Conservation (phyloP, 345 rosid genomes). For the Fremontodendron californicum region DNA sequence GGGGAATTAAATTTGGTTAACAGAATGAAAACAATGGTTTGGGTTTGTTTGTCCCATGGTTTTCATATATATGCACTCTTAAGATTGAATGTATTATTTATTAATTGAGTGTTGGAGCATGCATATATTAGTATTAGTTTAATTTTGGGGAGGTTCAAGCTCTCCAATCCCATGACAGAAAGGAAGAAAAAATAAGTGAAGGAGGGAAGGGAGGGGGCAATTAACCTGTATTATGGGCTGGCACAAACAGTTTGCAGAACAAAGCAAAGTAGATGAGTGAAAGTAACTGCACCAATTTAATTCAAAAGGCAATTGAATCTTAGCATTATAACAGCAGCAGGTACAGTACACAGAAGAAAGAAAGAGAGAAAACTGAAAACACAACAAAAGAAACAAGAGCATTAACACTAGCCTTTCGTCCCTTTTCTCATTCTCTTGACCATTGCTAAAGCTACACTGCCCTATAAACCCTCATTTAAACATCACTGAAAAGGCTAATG, state of each 20-base stretch:
- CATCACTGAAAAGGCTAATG: slow-evolving; percentile 42
- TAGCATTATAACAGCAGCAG: slow-evolving; percentile 17
- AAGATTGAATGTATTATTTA: neutral
- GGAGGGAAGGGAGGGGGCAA: neutral
- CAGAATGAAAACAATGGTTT: neutral
- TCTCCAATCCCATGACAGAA: neutral
- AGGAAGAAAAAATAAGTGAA: neutral
- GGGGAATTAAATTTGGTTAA: neutral
- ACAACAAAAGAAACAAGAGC: slow-evolving; percentile 53
- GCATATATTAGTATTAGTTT: neutral
- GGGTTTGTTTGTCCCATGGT: neutral
- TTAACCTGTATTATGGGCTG: neutral
- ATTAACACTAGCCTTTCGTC: slow-evolving; percentile 49
- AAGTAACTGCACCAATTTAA: slow-evolving; percentile 4
- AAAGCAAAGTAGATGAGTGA: slow-evolving; percentile 12
- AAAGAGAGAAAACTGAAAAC: slow-evolving; percentile 15
- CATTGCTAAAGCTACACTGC: slow-evolving; percentile 17
- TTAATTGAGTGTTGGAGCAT: neutral
- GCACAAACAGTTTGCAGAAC: slow-evolving; percentile 6
- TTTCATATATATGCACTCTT: neutral
- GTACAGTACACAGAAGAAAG: too few species aligned
- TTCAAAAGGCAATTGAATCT: slow-evolving; percentile 20
- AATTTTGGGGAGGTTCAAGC: neutral
- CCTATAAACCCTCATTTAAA: slow-evolving; percentile 25
- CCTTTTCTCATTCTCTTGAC: neutral